These are phyloP conservation scores for Saccharomyces kudriavzevii DNA, from an alignment of 805 yeast species.

Conservation along the genomic window DNA sequence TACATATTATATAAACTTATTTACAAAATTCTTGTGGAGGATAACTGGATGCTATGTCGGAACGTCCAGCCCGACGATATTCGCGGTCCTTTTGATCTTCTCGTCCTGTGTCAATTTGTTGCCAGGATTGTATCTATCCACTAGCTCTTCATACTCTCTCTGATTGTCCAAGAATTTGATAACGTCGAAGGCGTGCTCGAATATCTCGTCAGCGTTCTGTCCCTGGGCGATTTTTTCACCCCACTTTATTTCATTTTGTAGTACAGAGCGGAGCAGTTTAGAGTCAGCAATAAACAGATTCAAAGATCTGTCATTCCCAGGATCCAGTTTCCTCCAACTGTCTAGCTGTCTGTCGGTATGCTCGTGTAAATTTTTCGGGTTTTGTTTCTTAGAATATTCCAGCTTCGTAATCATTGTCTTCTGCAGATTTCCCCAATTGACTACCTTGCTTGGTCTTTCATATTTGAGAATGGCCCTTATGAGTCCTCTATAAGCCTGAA, in stretches of 20 bases:
- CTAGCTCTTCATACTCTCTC: conserved; percentile 64
- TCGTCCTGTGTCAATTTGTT: conserved; percentile 69
- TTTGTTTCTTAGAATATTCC: neutral
- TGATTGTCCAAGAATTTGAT: conserved; percentile 60
- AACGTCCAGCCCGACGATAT: conserved; percentile 75
- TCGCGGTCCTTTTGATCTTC: conserved; percentile 70
- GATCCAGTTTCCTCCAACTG: neutral
- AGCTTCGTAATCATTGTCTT: neutral
- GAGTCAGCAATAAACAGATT: neutral
- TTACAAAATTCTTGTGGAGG: neutral
- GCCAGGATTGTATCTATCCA: conserved; percentile 85
- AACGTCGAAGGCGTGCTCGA: conserved; percentile 47
- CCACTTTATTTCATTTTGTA: neutral
- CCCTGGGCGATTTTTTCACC: neutral
- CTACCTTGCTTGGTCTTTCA: neutral
- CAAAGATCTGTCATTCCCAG: neutral
- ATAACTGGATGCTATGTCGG: conserved; percentile 29
- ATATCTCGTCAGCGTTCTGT: neutral
- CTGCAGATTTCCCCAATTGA: neutral
- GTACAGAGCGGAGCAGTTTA: neutral
- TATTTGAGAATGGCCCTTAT: neutral
- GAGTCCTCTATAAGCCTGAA: neutral
- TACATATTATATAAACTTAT: neutral
- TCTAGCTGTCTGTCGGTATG: neutral
- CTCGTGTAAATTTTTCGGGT: neutral